A percentile compares a stretch with the other conserved stretches of the same genome.
phyloP scores from a whole-genome alignment of 202 grass and related monocot genomes.

The Hordeum pubiflorum region DNA sequence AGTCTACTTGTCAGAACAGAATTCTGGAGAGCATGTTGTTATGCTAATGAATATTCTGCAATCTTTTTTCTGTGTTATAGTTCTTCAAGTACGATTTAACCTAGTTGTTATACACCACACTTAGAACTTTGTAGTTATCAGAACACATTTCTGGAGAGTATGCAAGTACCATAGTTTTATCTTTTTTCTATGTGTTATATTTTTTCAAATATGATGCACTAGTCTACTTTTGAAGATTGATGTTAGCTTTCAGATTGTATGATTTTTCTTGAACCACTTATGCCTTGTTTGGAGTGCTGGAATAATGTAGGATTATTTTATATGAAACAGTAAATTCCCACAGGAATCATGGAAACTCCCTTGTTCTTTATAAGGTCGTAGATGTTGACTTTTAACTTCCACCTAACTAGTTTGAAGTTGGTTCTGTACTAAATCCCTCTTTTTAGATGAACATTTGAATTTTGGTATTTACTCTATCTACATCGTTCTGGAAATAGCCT shows the following conservation, averaged over 20 bases:
- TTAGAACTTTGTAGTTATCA: background rate
- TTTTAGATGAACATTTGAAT: background rate
- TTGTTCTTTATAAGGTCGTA: background rate
- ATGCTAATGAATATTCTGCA: background rate
- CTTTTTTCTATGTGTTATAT: background rate
- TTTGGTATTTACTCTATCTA: background rate
- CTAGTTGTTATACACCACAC: background rate
- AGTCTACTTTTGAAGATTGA: background rate
- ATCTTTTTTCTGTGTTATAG: background rate
- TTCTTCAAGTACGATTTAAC: slow-evolving; percentile 10
- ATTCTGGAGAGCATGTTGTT: background rate
- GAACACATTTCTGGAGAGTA: background rate
- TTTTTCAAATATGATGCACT: background rate
- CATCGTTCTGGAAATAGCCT: too few species aligned
- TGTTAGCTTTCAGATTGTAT: background rate
- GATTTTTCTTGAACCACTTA: background rate
- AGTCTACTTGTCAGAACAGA: background rate
- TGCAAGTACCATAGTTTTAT: background rate
- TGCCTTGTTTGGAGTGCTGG: slow-evolving; percentile 1
- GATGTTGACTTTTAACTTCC: background rate
- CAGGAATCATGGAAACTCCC: background rate
- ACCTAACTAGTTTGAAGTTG: slow-evolving; percentile 3
- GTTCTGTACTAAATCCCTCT: background rate
- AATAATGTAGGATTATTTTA: background rate
- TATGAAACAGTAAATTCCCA: background rate